Conservation (phyloP, 2,329 filamentous ascomycete genomes). For the Scytalidium sp. region DNA sequence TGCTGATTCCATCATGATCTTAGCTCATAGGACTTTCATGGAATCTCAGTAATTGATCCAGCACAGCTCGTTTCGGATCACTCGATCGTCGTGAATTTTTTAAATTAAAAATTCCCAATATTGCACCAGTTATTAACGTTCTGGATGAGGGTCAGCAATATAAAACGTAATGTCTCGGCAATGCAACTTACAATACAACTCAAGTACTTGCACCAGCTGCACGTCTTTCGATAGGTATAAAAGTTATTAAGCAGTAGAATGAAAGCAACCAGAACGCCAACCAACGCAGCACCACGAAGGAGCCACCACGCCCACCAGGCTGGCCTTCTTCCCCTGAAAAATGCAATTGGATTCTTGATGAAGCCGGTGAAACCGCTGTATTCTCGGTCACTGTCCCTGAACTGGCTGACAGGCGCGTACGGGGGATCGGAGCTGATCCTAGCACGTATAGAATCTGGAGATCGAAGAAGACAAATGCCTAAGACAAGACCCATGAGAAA, state of each 20-base stretch:
- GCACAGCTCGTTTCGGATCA: not conserved
- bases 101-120: conserved; percentile 22
- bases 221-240: conserved; percentile 73
- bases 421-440: conserved; percentile 70
- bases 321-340: conserved; percentile 89
- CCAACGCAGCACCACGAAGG: conserved; percentile 71
- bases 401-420: conserved; percentile 65
- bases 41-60: not conserved
- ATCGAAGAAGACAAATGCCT: conserved; percentile 84
- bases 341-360: conserved; percentile 63
- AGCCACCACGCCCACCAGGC: conserved; percentile 99
- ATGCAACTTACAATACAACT: conserved; percentile 77
- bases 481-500: conserved; percentile 89
- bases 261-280: conserved; percentile 81
- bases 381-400: conserved; percentile 29
- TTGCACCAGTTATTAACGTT: conserved; percentile 68
- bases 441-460: conserved; percentile 74
- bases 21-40: not conserved
- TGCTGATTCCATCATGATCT: not conserved
- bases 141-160: conserved; percentile 35
- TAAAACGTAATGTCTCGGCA: not conserved
- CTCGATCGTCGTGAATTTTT: conserved; percentile 9
- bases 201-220: conserved; percentile 92
- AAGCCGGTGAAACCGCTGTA: conserved; percentile 36
- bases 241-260: conserved; percentile 89